Evolutionary conservation across 345 rosid species (phyloP).

Genomic region (Bruguiera parviflora): DNA sequence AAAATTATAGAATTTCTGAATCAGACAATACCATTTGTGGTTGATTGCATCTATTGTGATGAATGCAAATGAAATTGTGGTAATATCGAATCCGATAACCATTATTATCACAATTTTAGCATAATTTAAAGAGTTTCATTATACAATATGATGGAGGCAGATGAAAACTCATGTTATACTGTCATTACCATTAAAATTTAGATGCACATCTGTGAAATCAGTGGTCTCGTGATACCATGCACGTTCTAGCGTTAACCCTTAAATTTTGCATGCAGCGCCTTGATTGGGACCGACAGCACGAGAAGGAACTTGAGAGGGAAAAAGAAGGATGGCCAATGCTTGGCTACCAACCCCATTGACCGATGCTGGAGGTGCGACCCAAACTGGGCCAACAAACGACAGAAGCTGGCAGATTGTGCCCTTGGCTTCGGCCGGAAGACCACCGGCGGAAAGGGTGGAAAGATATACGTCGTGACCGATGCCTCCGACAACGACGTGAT

Average conservation of each 20-base stretch:
- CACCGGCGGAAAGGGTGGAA: slow-evolving; percentile 59
- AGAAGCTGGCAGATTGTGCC: slow-evolving; percentile 50
- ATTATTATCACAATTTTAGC: too few species aligned
- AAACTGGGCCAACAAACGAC: slow-evolving; percentile 55
- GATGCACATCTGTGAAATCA: too few species aligned
- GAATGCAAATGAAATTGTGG: too few species aligned
- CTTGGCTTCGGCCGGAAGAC: slow-evolving; percentile 66
- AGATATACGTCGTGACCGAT: slow-evolving; percentile 56
- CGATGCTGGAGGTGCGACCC: slow-evolving; percentile 76
- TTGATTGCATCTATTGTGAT: too few species aligned
- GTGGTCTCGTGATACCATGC: too few species aligned
- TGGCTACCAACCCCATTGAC: slow-evolving; percentile 78
- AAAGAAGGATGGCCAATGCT: slow-evolving; percentile 41
- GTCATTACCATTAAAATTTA: too few species aligned
- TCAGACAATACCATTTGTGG: too few species aligned
- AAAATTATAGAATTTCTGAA: too few species aligned
- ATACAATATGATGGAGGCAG: too few species aligned
- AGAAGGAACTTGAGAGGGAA: slow-evolving; percentile 40
- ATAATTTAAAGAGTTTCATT: too few species aligned
- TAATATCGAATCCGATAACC: too few species aligned
- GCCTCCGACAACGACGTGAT: slow-evolving; percentile 50
- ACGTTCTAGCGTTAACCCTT: background rate
- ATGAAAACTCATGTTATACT: too few species aligned
- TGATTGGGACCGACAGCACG: slow-evolving; percentile 33
- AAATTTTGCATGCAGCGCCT: slow-evolving; percentile 18